phyloP scores from a whole-genome alignment of 164 flowering plant species.

The Cinnamomum chago region DNA sequence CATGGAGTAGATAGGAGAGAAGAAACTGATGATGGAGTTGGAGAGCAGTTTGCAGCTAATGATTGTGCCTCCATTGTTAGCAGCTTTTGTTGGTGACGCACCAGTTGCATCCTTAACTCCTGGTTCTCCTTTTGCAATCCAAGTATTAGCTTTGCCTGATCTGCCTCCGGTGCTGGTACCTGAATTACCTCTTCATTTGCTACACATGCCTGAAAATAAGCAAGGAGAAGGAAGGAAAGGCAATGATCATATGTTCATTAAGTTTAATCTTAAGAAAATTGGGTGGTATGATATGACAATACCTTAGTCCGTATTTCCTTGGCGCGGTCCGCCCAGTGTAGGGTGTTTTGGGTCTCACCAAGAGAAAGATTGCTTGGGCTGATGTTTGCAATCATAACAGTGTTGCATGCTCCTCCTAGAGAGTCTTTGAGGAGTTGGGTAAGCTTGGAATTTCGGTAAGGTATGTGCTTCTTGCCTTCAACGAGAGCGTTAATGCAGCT shows the following conservation, averaged over 20 bases:
- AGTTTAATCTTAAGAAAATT: not conserved
- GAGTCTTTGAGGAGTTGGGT: constrained; percentile 97
- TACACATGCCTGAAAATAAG: constrained; percentile 39
- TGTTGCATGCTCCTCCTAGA: constrained; percentile 82
- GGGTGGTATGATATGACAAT: not conserved
- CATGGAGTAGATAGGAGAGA: constrained; percentile 54
- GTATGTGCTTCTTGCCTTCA: constrained; percentile 94
- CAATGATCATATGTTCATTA: not conserved
- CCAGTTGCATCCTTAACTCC: constrained; percentile 65
- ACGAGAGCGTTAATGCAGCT: constrained; percentile 96
- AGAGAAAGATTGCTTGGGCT: constrained; percentile 86
- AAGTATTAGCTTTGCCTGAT: constrained; percentile 68
- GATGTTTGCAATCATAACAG: constrained; percentile 94
- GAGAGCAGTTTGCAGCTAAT: constrained; percentile 62
- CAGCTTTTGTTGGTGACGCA: constrained; percentile 67
- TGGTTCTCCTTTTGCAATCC: constrained; percentile 85
- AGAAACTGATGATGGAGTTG: constrained; percentile 57
- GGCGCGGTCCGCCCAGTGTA: constrained; percentile 97
- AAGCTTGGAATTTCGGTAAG: constrained; percentile 85
- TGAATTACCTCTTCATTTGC: constrained; percentile 43
- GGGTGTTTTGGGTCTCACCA: constrained; percentile 92
- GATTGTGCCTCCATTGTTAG: constrained; percentile 58
- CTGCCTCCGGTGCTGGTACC: constrained; percentile 54
- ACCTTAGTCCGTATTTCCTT: constrained; percentile 91
- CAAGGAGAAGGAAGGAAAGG: not conserved